Percentiles rank a stretch among this genome's conserved stretches.
Evolutionary conservation across 2,329 filamentous ascomycete species (phyloP).

Genomic region (Diaporthe citri): DNA sequence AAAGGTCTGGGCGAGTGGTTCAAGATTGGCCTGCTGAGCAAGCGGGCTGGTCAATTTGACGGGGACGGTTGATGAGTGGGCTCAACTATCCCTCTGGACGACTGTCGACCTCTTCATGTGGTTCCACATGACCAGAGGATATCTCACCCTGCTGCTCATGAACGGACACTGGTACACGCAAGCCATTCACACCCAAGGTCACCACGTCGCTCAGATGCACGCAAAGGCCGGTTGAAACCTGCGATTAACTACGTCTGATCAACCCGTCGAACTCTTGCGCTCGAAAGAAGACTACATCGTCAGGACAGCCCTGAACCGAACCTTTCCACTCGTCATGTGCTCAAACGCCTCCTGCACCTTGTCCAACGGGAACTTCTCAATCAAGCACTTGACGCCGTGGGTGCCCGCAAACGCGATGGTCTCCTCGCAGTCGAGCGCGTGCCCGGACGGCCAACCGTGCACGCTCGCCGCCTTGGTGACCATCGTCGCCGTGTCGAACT

Average conservation of each 20-base stretch:
- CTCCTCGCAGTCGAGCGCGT: conserved; percentile 72
- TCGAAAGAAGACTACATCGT: conserved; percentile 23
- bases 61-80: conserved; percentile 8
- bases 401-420: conserved; percentile 73
- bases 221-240: background rate
- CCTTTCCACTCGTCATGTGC: conserved; percentile 35
- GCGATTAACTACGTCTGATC: background rate
- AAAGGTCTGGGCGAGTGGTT: conserved; percentile 73
- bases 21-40: conserved; percentile 34
- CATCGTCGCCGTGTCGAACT: conserved; percentile 57
- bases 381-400: conserved; percentile 73
- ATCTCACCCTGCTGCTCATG: background rate
- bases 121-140: too few species aligned
- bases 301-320: conserved; percentile 39
- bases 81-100: too few species aligned
- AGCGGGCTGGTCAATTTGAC: conserved; percentile 40
- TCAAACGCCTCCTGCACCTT: conserved; percentile 56
- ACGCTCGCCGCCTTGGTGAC: conserved; percentile 68
- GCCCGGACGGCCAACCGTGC: conserved; percentile 72
- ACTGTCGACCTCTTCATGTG: background rate
- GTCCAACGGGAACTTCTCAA: conserved; percentile 71
- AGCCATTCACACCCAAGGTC: background rate
- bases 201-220: background rate
- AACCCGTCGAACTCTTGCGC: too few species aligned
- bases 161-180: background rate